Conservation (phyloP, 768 basidiomycete species). For the Pisolithus marmoratus region DNA sequence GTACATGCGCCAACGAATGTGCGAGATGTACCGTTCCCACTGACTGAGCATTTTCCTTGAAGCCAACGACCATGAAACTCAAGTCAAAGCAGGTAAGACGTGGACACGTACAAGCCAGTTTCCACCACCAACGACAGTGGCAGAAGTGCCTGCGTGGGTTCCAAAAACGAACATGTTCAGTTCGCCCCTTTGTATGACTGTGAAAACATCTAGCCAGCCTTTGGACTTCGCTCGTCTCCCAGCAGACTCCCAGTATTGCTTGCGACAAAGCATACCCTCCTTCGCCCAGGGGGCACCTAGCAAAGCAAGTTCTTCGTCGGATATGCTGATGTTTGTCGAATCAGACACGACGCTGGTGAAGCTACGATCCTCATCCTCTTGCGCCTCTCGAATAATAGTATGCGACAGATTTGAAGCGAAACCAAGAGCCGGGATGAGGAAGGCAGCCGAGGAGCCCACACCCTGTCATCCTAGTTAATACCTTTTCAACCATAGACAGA, state of each 20-base stretch:
- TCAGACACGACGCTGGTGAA: constrained; percentile 55
- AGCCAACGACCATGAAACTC: constrained; percentile 2
- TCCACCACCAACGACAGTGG: constrained; percentile 82
- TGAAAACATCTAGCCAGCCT: constrained; percentile 90
- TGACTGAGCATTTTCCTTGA: constrained; percentile 76
- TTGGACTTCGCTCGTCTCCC: constrained; percentile 86
- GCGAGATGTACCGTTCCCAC: constrained; percentile 82
- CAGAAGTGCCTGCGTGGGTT: constrained; percentile 53
- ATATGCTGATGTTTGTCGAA: constrained; percentile 78
- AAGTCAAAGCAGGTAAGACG: neutral
- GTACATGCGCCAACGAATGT: constrained; percentile 80
- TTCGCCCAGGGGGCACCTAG: constrained; percentile 99
- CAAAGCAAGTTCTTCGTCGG: constrained; percentile 92
- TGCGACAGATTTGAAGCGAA: constrained; percentile 95
- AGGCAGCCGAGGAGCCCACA: constrained; percentile 56
- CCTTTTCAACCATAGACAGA: neutral
- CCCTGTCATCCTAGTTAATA: constrained; percentile 34
- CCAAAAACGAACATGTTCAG: constrained; percentile 96
- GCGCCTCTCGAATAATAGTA: constrained; percentile 92
- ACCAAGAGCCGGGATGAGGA: constrained; percentile 83
- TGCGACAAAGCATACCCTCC: constrained; percentile 92
- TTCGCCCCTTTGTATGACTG: constrained; percentile 93
- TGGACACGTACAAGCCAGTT: constrained; percentile 87
- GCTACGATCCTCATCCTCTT: constrained; percentile 80
- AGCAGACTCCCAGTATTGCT: constrained; percentile 87